These are phyloP conservation scores for Cordyceps militaris DNA, from an alignment of 2,329 filamentous ascomycete species.

Conservation along the genomic window DNA sequence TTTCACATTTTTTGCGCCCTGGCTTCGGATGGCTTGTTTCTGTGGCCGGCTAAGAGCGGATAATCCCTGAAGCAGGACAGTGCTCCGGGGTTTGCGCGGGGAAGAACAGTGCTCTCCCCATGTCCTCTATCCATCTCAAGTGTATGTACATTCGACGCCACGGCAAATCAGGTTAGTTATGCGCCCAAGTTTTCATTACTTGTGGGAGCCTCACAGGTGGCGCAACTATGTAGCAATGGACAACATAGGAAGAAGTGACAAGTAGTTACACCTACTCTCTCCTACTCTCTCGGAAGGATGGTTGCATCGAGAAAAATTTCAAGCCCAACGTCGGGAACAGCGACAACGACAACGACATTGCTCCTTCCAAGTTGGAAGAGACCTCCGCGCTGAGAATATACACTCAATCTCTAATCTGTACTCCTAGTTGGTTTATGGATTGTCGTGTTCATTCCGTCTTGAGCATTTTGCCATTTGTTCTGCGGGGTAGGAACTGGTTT, in stretches of 20 bases:
- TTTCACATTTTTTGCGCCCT: not conserved
- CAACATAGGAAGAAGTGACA: no score
- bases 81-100: not conserved
- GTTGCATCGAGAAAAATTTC: not conserved
- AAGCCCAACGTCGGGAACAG: not conserved
- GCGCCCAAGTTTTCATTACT: not conserved
- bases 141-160: no score
- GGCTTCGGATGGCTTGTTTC: not conserved
- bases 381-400: not conserved
- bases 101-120: not conserved
- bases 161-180: not conserved
- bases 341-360: not conserved
- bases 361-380: not conserved
- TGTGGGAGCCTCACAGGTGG: not conserved
- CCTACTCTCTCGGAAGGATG: not conserved
- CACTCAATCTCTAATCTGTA: not conserved
- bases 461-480: not conserved
- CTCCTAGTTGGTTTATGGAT: not conserved
- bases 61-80: not conserved
- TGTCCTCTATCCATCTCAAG: no score
- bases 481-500: conserved; percentile 1
- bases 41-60: not conserved
- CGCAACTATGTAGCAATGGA: no score
- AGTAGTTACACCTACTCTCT: no score
- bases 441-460: not conserved